These are phyloP conservation scores for Henckelia pumila DNA, from an alignment of 257 asterid genomes.

Conservation along the genomic window DNA sequence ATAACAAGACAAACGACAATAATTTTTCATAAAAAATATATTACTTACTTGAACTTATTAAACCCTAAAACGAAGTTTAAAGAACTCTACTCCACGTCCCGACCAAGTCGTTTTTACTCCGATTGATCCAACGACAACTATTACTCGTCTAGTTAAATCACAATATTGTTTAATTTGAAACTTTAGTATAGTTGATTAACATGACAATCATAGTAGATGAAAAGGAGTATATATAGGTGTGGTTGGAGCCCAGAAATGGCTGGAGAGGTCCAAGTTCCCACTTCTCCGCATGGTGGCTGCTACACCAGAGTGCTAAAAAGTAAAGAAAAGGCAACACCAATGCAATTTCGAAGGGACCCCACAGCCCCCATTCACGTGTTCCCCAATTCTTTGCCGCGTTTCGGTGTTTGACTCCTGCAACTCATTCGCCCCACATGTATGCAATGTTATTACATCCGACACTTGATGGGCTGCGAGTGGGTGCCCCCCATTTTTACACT, in stretches of 20 bases:
- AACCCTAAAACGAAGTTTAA: no score
- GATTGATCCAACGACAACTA: no score
- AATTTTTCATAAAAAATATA: no score
- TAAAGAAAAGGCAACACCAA: neutral
- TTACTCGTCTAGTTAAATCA: no score
- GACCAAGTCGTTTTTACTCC: no score
- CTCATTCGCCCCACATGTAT: constrained; percentile 12
- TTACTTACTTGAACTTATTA: no score
- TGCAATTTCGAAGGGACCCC: neutral
- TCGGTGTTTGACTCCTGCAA: constrained; percentile 17
- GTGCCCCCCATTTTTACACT: neutral
- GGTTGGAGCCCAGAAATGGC: neutral
- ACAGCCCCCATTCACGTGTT: constrained; percentile 22
- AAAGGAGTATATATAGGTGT: no score
- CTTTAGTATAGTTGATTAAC: no score
- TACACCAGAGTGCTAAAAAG: neutral
- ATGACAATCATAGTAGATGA: no score
- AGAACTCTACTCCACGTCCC: no score
- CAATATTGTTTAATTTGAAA: no score
- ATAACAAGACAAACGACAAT: no score
- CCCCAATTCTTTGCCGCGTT: constrained; percentile 17
- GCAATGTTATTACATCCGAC: constrained; percentile 22
- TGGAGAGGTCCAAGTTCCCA: neutral
- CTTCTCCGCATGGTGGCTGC: neutral
- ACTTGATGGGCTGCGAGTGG: constrained; percentile 23